Evolutionary conservation across 805 yeast species (phyloP).

Genomic region (Ogataea naganishii): DNA sequence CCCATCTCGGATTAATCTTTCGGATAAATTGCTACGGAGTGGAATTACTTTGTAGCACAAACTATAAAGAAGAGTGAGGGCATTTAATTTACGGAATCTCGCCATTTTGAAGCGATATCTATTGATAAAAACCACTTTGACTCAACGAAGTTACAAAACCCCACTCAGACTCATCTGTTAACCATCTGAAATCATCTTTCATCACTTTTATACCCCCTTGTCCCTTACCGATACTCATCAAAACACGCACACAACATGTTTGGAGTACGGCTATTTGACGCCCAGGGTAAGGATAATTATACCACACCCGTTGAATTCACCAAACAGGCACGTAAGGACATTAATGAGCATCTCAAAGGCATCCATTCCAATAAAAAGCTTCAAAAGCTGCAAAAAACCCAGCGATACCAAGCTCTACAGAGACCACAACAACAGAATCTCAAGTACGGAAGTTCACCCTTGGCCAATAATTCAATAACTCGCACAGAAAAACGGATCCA

Average conservation of each 20-base stretch:
- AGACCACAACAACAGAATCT: slow-evolving; percentile 5
- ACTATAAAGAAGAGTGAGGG: too few relatives aligned
- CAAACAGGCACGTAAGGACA: slow-evolving; percentile 23
- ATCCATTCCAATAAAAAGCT: slow-evolving; percentile 4
- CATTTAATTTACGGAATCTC: too few relatives aligned
- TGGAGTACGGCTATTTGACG: slow-evolving; percentile 19
- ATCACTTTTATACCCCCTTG: too few relatives aligned
- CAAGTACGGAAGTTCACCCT: slow-evolving; percentile 26
- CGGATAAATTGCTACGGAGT: too few relatives aligned
- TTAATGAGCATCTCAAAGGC: slow-evolving; percentile 18
- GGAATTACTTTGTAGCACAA: too few relatives aligned
- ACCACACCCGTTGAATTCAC: slow-evolving; percentile 25
- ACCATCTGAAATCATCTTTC: too few relatives aligned
- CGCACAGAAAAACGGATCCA: slow-evolving; percentile 4
- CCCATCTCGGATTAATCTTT: too few relatives aligned
- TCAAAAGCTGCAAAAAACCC: slow-evolving; percentile 1
- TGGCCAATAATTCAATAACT: slow-evolving; percentile 8
- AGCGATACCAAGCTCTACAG: slow-evolving; percentile 2
- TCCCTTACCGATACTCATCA: not conserved
- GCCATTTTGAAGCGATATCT: too few relatives aligned
- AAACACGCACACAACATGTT: slow-evolving; percentile 14
- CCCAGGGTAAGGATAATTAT: slow-evolving; percentile 16
- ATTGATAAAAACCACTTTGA: too few relatives aligned
- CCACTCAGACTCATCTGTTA: too few relatives aligned
- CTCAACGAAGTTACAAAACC: too few relatives aligned